These are phyloP conservation scores for Diphasiastrum complanatum DNA, from an alignment of 83 land plant genomes.

Conservation along the genomic window DNA sequence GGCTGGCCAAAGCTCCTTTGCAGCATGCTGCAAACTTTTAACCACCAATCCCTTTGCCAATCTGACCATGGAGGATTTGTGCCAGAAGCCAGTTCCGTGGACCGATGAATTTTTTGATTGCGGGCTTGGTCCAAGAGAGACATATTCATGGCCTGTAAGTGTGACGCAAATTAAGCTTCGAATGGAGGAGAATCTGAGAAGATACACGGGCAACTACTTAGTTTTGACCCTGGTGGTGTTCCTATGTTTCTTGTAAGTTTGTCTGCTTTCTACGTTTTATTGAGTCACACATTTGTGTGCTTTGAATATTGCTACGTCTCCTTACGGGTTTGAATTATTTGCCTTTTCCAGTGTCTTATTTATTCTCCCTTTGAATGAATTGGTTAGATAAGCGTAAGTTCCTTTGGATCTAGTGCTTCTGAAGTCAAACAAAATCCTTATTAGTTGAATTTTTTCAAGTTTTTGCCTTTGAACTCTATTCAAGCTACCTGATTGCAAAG, in stretches of 20 bases:
- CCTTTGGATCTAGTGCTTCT: too few relatives aligned
- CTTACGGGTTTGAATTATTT: too few relatives aligned
- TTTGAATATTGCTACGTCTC: too few relatives aligned
- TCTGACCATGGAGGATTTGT: conserved; percentile 33
- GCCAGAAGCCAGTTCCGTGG: conserved; percentile 34
- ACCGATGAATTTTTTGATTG: conserved; percentile 41
- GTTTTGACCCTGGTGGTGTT: conserved; percentile 24
- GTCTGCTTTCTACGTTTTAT: too few relatives aligned
- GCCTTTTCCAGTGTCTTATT: too few relatives aligned
- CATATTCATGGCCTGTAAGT: conserved; percentile 33
- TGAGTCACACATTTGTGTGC: too few relatives aligned
- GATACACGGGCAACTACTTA: conserved; percentile 40
- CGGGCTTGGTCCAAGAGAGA: conserved; percentile 34
- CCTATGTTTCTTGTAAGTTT: conserved; percentile 34
- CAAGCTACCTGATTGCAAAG: too few relatives aligned
- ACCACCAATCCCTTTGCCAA: conserved; percentile 29
- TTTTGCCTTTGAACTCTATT: too few relatives aligned
- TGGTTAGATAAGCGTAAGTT: too few relatives aligned
- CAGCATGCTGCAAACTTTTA: conserved; percentile 23
- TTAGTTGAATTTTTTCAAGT: too few relatives aligned
- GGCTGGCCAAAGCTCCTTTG: conserved; percentile 20
- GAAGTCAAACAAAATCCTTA: too few relatives aligned
- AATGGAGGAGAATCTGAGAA: conserved; percentile 38
- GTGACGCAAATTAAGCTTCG: conserved; percentile 33
- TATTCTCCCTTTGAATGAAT: too few relatives aligned